Evolutionary conservation across 2,329 filamentous ascomycete species (phyloP).

Genomic region (Hirsutella minnesotensis): DNA sequence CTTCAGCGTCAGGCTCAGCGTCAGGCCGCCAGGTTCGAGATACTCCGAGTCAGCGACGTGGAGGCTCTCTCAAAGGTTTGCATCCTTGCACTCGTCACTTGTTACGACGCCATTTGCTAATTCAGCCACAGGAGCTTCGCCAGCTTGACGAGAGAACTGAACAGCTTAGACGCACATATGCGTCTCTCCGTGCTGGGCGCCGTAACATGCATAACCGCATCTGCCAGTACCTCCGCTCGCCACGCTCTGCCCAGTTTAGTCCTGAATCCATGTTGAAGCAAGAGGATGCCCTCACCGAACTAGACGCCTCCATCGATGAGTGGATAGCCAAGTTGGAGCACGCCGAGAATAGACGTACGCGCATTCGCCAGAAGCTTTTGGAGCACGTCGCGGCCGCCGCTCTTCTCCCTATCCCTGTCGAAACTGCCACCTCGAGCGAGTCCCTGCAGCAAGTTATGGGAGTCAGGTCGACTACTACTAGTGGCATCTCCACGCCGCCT

Average conservation of each 20-base stretch:
- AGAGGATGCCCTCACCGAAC: conserved; percentile 65
- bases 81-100: background rate
- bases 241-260: conserved; percentile 59
- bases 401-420: conserved; percentile 30
- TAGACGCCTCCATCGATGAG: conserved; percentile 68
- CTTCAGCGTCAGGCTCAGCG: conserved; percentile 50
- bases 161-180: conserved; percentile 67
- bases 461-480: conserved; percentile 22
- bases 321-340: conserved; percentile 73
- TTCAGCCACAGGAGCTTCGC: conserved; percentile 48
- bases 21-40: conserved; percentile 51
- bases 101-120: background rate
- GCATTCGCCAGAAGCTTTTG: conserved; percentile 67
- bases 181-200: conserved; percentile 60
- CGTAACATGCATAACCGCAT: conserved; percentile 67
- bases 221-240: conserved; percentile 63
- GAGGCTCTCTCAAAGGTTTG: conserved; percentile 50
- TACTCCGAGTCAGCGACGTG: conserved; percentile 50
- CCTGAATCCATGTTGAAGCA: conserved; percentile 67
- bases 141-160: conserved; percentile 68
- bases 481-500: conserved; percentile 38
- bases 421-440: conserved; percentile 19
- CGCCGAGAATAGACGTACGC: conserved; percentile 63
- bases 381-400: conserved; percentile 69
- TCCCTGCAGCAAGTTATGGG: conserved; percentile 30